Evolutionary conservation across 1,284 basidiomycete genomes (phyloP).

Genomic region (Trichosporon faecale): DNA sequence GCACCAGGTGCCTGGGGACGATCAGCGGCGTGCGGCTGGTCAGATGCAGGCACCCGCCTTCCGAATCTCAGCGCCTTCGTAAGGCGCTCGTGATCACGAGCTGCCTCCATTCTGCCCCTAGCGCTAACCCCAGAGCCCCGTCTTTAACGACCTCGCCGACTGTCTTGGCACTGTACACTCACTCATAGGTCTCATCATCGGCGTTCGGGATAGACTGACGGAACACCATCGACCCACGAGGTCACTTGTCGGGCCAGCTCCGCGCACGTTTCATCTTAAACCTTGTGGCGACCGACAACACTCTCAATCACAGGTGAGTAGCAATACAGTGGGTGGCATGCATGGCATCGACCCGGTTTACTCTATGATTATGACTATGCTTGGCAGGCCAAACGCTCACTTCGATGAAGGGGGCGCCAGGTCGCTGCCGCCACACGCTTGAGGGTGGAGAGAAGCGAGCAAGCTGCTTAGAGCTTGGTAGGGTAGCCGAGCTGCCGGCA

Average conservation of each 20-base stretch:
- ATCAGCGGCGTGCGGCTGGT: neutral
- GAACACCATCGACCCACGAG: no score
- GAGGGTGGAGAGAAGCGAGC: no score
- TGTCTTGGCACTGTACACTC: no score
- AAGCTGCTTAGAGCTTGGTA: neutral
- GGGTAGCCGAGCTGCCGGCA: neutral
- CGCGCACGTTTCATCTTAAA: neutral
- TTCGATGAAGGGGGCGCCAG: no score
- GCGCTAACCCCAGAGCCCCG: no score
- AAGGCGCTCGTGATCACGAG: neutral
- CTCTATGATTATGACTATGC: neutral
- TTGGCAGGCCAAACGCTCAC: neutral
- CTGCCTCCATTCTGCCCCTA: no score
- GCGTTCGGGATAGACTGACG: no score
- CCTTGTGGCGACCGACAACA: neutral
- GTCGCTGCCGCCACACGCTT: neutral
- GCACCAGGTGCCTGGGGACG: neutral
- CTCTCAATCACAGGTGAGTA: neutral
- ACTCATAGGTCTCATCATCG: no score
- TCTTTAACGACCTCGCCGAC: no score
- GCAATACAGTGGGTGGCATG: neutral
- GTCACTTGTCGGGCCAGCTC: no score
- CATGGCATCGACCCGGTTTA: neutral
- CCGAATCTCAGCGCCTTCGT: neutral
- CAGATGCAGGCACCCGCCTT: neutral